Percentiles rank a stretch among this genome's conserved stretches.
Conservation (phyloP, 1,139 yeast species). For the Zygosaccharomyces pseudobailii region DNA sequence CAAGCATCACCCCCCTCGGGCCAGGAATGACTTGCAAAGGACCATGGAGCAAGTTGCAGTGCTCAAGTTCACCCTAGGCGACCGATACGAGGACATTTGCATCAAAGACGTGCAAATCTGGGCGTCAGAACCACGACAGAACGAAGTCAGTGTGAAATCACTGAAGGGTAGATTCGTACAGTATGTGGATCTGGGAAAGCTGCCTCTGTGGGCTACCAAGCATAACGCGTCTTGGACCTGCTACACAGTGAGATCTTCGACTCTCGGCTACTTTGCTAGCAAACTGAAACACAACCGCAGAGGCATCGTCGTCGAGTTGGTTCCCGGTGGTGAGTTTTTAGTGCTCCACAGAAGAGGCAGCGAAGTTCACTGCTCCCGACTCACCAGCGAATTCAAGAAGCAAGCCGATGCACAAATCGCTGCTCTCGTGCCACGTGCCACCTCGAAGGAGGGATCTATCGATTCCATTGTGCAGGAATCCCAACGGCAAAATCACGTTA, state of each 20-base stretch:
- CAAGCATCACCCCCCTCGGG: neutral
- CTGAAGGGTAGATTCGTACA: slow-evolving; percentile 20
- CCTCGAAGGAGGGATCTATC: slow-evolving; percentile 13
- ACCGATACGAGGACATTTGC: slow-evolving; percentile 16
- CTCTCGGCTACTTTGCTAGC: slow-evolving; percentile 25
- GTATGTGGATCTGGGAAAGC: slow-evolving; percentile 24
- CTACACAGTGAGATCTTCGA: slow-evolving; percentile 25
- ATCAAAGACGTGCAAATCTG: slow-evolving; percentile 30
- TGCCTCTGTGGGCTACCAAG: slow-evolving; percentile 28
- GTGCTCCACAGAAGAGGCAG: slow-evolving; percentile 6
- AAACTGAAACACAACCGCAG: slow-evolving; percentile 24
- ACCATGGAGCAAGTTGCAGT: slow-evolving; percentile 13
- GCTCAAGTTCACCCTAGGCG: slow-evolving; percentile 21
- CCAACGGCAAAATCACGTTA: slow-evolving; percentile 12
- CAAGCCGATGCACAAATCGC: slow-evolving; percentile 10
- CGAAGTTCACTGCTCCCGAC: slow-evolving; percentile 5
- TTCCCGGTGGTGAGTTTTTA: slow-evolving; percentile 1
- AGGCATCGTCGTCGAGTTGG: slow-evolving; percentile 24
- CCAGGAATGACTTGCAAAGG: slow-evolving; percentile 1
- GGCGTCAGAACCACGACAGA: slow-evolving; percentile 9
- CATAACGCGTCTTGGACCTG: slow-evolving; percentile 9
- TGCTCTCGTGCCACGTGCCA: neutral
- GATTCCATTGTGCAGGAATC: slow-evolving; percentile 21
- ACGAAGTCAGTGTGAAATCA: neutral
- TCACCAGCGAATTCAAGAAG: slow-evolving; percentile 5